Evolutionary conservation across 2,329 filamentous ascomycete genomes (phyloP), one percentile per base, ranked within the genome.

Genomic region (Helotiales sp.): DNA sequence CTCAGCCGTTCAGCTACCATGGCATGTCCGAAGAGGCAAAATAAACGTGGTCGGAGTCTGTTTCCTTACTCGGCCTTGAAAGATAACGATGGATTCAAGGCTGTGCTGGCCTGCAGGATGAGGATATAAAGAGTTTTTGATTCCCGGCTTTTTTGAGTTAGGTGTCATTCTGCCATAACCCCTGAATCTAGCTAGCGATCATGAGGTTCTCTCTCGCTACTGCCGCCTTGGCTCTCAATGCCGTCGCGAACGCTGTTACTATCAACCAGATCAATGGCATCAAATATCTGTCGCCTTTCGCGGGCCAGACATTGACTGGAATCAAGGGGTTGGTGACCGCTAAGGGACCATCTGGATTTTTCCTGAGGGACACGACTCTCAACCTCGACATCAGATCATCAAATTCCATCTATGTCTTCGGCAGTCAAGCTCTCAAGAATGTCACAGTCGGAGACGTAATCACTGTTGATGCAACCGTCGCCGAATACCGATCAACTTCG

Each of bases 241-340:
- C 58, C 40, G n/a, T 47, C 26, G 55, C 55, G 37, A 58, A 58
- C 26, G 82, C 82, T 52, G 71, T 84, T 64, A 84, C 83, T 66
- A 87, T 89, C 72, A 80, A 83, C 66, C 80, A 89, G 73, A 91
- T 92, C 82, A 92, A 91, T 72, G 89, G 89, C 71, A 83, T 87
- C 73, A 82, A 78, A 24, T 92, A 86, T 77, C 77, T 91, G 57
- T 92, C 90, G 17, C 84, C 88, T 0, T 86, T 86, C 76, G 81
- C 81, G 8, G 85, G 85, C 58, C 79, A 87, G 75, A 79, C 78
- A 6, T 85, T 91, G 60, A 83, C 82, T 24, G 85, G 85, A 65
- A 82, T 92, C 64, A 83, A 64, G 32, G 61, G 61, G 10, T 20
- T 64, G 20, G 61, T 64, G 40, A 64, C 88, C 20, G 90, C 89